Percentiles rank a stretch among this genome's conserved stretches.
These are phyloP conservation scores for Botrytis hyacinthi DNA, from an alignment of 2,329 filamentous ascomycete genomes.

Conservation along the genomic window DNA sequence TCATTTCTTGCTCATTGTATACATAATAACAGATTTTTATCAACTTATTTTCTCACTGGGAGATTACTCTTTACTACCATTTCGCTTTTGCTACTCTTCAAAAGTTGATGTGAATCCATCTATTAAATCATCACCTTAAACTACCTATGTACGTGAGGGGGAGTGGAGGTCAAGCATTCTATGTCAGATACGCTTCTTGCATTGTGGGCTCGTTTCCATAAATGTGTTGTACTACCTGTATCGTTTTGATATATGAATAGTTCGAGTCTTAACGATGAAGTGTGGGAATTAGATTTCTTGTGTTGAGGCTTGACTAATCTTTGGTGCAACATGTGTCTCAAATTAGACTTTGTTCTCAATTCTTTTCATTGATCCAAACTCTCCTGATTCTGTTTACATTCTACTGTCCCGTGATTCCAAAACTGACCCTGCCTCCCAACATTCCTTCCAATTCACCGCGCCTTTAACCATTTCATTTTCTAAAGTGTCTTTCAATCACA, in stretches of 20 bases:
- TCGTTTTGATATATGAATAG: background rate
- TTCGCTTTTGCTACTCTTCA: background rate
- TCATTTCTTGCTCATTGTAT: background rate
- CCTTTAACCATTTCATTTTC: background rate
- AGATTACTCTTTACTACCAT: too few relatives aligned
- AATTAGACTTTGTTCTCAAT: background rate
- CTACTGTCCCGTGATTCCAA: too few relatives aligned
- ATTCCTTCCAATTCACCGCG: too few relatives aligned
- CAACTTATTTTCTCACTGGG: background rate
- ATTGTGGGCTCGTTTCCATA: background rate
- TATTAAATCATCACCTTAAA: too few relatives aligned
- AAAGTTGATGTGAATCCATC: too few relatives aligned
- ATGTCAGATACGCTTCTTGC: conserved; percentile 31
- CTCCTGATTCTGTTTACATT: background rate
- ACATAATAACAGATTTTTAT: background rate
- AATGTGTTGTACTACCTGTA: background rate
- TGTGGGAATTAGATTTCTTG: background rate
- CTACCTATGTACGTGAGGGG: too few relatives aligned
- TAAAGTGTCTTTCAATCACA: background rate
- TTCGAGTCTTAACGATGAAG: background rate
- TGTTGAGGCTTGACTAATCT: background rate
- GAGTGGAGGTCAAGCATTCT: conserved; percentile 24
- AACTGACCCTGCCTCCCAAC: background rate
- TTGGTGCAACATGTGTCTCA: background rate
- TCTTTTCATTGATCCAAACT: background rate